These are phyloP conservation scores for Leccinum subgranulosum DNA, from an alignment of 768 basidiomycete species.

Conservation along the genomic window DNA sequence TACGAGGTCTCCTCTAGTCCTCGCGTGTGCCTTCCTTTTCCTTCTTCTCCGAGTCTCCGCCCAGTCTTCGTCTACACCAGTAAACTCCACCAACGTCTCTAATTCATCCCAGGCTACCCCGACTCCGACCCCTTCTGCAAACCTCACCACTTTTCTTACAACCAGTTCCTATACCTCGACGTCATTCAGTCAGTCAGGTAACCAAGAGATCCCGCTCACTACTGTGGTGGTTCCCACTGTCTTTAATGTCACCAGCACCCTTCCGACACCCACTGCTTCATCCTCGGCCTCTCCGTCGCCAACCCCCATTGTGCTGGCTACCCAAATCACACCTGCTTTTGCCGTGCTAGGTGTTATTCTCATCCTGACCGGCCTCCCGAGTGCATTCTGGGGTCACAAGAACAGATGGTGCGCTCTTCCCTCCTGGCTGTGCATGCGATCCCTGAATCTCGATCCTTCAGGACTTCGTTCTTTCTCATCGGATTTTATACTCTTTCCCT, in stretches of 20 bases:
- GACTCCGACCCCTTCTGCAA: constrained; percentile 11
- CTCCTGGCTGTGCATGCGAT: neutral
- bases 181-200: constrained; percentile 45
- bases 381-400: constrained; percentile 92
- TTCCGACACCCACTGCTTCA: constrained; percentile 47
- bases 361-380: constrained; percentile 85
- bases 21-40: constrained; percentile 10
- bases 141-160: constrained; percentile 52
- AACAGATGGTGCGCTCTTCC: constrained; percentile 73
- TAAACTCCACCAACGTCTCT: constrained; percentile 18
- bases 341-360: constrained; percentile 85
- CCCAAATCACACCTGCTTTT: constrained; percentile 82
- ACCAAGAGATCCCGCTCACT: constrained; percentile 46
- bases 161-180: constrained; percentile 52
- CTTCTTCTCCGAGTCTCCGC: constrained; percentile 34
- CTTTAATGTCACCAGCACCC: constrained; percentile 59
- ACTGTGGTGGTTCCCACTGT: constrained; percentile 58
- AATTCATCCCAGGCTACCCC: neutral
- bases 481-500: constrained; percentile 89
- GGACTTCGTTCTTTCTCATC: constrained; percentile 92
- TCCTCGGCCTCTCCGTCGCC: constrained; percentile 38
- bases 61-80: constrained; percentile 31
- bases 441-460: constrained; percentile 31
- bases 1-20: constrained; percentile 9
- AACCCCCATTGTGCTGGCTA: constrained; percentile 44